Evolutionary conservation across 106 monocot species (phyloP), one percentile per base, ranked within the genome.

Genomic region (Apostasia ramifera): DNA sequence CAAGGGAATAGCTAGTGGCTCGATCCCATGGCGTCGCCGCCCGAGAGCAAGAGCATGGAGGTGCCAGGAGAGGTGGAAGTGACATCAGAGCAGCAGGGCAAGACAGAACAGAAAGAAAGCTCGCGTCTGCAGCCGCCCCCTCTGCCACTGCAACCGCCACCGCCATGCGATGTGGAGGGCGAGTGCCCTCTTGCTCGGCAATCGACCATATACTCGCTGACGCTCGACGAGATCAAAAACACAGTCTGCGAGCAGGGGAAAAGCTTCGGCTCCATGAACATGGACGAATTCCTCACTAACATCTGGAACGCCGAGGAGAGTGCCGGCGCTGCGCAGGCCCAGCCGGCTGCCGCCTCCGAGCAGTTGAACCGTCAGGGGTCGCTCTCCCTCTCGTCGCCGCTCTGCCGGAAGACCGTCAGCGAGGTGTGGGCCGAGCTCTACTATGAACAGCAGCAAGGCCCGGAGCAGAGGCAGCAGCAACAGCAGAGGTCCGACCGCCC

Each of bases 201-300:
- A 55, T 70, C 79, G 12, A 82, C 86, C 3, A 77, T 82, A 38
- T 76, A 82, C 61, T 82, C 82, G 1, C 70, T 79, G 47, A 82
- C 86, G 8, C 76, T 82, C 38, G 86, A 86, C 44, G 79, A 86
- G 66, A 73, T 86, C 46, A 82, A 79, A 66, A 82, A 80, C 79
- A 76, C 86, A 3, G 70, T 86, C 11, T 86, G 86, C 70, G 86
- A 82, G 67, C 86, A 75, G 2, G 82, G 86, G 8, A 78, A 82
- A 66, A 66, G 45, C 61, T 86, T 86, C 61, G 86, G 82, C 1
- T 86, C 86, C 61, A 86, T 86, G 85, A 86, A 86, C 73, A 86
- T 86, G 86, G 86, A 86, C 56, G 86, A 86, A 70, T 80, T 86
- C 76, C 67, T 86, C 49, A 72, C 73, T 70, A 82, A 79, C 73